Base-by-base conservation (phyloP, 768 basidiomycete genomes). In the Mycena rebaudengoi region DNA sequence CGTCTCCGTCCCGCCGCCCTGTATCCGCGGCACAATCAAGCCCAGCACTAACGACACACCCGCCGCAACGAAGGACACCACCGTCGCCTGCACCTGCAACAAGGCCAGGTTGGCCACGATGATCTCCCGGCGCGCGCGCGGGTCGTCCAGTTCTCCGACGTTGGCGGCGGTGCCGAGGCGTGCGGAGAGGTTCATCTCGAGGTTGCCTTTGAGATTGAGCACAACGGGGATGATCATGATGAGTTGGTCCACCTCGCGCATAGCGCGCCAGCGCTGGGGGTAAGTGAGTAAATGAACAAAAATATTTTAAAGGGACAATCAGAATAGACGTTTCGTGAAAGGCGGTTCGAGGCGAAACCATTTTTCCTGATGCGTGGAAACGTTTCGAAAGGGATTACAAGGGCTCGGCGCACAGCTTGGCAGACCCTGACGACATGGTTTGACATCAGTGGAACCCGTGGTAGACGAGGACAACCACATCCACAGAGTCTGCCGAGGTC, bases 151-250 rank as follows among this genome's bases (percentile, higher is more conserved):
- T 64, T 95, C 88, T 43, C 97, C 97, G 51, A 96, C 90, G 69
- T 98, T 98, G 6, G 96, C 92, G 1, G 96, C 91, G 0, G 98
- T 99, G 1, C 93, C 91, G n/a, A 99, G 84, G 14, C 97, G 87
- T 1, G 98, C 95, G 4, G 96, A 96, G 7, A 99, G 88, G 67
- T 98, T 98, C 97, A 99, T 99, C 77, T 99, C 98, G 35, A 99
- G 86, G 72, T 99, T 95, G n/a, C 97, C 98, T 71, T 98, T 98
- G 59, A 99, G 86, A 70, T 99, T 99, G 66, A 95, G 85, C 20
- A 99, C 82, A 64, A 96, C 95, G 12, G 97, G 96, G 4, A 98
- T 90, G 54, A 99, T 94, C 83, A 99, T 95, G 69, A 99, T 95
- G 57, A 99, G 89, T 74, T 99, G 96, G 81, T 98, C 91, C 48